phyloP scores from a whole-genome alignment of 2,329 filamentous ascomycete genomes.

The Alternaria rosae region DNA sequence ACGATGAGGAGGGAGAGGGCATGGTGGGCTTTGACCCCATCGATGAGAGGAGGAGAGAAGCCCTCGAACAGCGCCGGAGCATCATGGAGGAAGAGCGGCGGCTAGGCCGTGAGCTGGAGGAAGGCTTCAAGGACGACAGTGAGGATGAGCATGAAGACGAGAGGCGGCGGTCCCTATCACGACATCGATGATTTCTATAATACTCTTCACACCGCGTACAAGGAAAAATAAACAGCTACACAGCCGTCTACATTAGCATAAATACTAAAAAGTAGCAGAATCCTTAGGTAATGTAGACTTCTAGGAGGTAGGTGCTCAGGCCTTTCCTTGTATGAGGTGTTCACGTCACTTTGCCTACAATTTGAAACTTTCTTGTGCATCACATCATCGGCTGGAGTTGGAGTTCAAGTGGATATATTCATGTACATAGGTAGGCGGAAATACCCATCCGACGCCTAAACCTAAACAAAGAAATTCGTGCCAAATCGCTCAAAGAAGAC shows the following conservation, averaged over 20 bases:
- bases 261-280: background rate
- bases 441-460: constrained; percentile 18
- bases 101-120: constrained; percentile 80
- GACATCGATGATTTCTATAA: constrained; percentile 13
- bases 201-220: background rate
- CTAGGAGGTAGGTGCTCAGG: background rate
- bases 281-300: background rate
- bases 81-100: constrained; percentile 63
- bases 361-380: background rate
- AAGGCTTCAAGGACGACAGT: constrained; percentile 77
- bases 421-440: constrained; percentile 31
- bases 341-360: background rate
- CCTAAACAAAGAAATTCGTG: constrained; percentile 27
- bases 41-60: constrained; percentile 47
- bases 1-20: constrained; percentile 56
- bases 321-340: background rate
- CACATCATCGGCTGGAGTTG: background rate
- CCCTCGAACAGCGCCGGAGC: constrained; percentile 50
- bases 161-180: constrained; percentile 27
- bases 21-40: constrained; percentile 56
- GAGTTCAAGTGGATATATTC: constrained; percentile 33
- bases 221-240: background rate
- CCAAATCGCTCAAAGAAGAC: constrained; percentile 23
- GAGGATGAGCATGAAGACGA: constrained; percentile 62
- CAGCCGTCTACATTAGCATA: background rate